These are phyloP conservation scores for Linum trigynum DNA, from an alignment of 345 rosid genomes.

Conservation along the genomic window DNA sequence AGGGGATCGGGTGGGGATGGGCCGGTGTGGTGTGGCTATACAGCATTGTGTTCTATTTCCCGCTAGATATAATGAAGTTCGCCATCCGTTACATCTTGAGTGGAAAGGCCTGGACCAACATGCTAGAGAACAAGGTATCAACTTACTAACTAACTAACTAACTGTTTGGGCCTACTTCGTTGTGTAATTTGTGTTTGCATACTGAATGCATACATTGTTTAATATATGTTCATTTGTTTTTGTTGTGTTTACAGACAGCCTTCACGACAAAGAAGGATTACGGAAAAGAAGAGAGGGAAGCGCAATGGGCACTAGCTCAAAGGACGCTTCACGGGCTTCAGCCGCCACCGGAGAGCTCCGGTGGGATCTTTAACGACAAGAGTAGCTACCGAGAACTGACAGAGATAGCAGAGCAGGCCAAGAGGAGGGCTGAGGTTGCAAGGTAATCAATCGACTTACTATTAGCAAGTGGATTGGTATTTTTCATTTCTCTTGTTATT, in stretches of 20 bases:
- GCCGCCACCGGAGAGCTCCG: neutral
- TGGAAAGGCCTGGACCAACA: conserved; percentile 2
- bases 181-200: neutral
- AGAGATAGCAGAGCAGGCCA: conserved; percentile 6
- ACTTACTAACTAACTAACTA: neutral
- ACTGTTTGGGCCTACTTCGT: neutral
- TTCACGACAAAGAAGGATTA: conserved; percentile 5
- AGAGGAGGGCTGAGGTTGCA: conserved; percentile 1
- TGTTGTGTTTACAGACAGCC: neutral
- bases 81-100: conserved; percentile 3
- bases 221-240: neutral
- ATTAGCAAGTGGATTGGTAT: neutral
- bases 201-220: neutral
- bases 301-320: conserved; percentile 2
- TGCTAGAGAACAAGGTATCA: conserved; percentile 2
- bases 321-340: conserved; percentile 4
- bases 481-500: neutral
- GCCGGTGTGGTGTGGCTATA: conserved; percentile 2
- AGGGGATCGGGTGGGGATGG: conserved; percentile 6
- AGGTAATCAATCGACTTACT: neutral
- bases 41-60: conserved; percentile 1
- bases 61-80: neutral
- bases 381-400: conserved; percentile 3
- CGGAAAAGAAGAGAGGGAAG: conserved; percentile 7
- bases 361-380: conserved; percentile 4